Evolutionary conservation across 2,329 filamentous ascomycete genomes (phyloP).

Genomic region (Venturiaceae sp.): DNA sequence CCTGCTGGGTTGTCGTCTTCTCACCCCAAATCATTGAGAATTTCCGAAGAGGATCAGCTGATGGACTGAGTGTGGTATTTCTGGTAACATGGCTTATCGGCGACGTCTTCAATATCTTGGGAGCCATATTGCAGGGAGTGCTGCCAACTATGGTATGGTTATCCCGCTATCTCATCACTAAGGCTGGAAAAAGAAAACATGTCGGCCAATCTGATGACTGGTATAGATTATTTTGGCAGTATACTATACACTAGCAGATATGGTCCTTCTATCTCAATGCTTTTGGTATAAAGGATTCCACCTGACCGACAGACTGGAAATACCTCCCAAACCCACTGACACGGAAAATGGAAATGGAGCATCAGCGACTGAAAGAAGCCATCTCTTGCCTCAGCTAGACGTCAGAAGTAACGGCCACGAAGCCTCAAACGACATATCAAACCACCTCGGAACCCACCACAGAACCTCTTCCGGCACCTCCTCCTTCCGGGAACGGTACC

Average conservation of each 20-base stretch:
- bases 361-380: constrained; percentile 29
- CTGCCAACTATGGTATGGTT: constrained; percentile 73
- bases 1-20: constrained; percentile 97
- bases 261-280: constrained; percentile 79
- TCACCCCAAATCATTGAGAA: constrained; percentile 95
- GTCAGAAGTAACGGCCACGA: not conserved
- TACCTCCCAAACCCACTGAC: constrained; percentile 2
- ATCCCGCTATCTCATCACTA: too few relatives aligned
- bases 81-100: constrained; percentile 87
- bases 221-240: constrained; percentile 72
- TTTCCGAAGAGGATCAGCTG: constrained; percentile 65
- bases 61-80: constrained; percentile 85
- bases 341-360: constrained; percentile 13
- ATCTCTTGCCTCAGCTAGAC: constrained; percentile 17
- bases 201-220: not conserved
- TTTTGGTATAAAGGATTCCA: constrained; percentile 89
- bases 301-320: constrained; percentile 23
- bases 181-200: not conserved
- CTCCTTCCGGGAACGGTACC: constrained; percentile 20
- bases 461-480: not conserved
- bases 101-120: constrained; percentile 94
- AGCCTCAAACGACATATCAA: not conserved
- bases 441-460: constrained; percentile 18
- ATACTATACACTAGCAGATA: constrained; percentile 86
- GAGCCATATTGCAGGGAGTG: constrained; percentile 80